phyloP scores from a whole-genome alignment of 2,329 filamentous ascomycete genomes.

The Sarocladium brachiariae region DNA sequence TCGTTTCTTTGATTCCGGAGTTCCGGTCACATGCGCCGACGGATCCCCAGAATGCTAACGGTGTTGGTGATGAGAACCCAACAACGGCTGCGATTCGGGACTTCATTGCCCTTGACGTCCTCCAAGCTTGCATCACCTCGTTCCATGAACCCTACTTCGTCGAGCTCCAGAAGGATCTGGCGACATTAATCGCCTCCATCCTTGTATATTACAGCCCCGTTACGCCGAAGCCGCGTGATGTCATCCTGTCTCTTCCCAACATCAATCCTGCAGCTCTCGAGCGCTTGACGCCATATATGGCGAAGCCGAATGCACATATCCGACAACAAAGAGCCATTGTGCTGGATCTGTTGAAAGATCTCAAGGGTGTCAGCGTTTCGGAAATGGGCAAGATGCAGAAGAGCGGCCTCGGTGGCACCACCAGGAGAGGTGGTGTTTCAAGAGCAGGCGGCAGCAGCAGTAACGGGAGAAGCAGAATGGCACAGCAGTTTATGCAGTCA shows the following conservation, averaged over 20 bases:
- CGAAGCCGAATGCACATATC: constrained; percentile 52
- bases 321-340: constrained; percentile 75
- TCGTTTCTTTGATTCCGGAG: constrained; percentile 76
- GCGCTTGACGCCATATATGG: constrained; percentile 53
- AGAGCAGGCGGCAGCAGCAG: constrained; percentile 52
- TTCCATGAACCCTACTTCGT: constrained; percentile 96
- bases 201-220: constrained; percentile 66
- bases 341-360: constrained; percentile 74
- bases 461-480: constrained; percentile 44
- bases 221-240: constrained; percentile 62
- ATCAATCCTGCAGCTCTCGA: constrained; percentile 64
- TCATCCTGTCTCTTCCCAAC: constrained; percentile 75
- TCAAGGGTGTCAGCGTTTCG: constrained; percentile 86
- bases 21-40: constrained; percentile 54
- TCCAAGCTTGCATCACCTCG: constrained; percentile 83
- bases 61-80: constrained; percentile 20
- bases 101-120: constrained; percentile 81
- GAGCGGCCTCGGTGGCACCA: constrained; percentile 31
- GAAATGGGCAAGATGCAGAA: constrained; percentile 81
- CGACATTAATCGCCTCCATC: constrained; percentile 79
- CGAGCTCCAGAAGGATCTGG: constrained; percentile 88
- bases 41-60: constrained; percentile 13
- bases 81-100: constrained; percentile 57
- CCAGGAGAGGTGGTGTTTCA: constrained; percentile 43
- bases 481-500: constrained; percentile 53